Conservation (phyloP, 192 early-diverging fungal genomes). For the Backusella australiensis region DNA sequence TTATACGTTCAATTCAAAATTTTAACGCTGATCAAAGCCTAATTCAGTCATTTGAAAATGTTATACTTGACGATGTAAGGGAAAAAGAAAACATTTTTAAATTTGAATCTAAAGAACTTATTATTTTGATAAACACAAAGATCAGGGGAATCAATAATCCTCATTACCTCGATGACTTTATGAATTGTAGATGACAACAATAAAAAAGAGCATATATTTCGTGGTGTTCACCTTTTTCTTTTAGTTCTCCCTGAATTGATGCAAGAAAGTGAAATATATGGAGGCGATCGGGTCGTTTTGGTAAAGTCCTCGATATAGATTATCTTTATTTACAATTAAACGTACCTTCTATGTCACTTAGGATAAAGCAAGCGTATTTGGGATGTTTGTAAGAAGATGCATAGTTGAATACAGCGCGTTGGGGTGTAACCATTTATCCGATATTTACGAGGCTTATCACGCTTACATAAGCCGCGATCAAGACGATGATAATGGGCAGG, state of each 20-base stretch:
- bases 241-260: background rate
- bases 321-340: background rate
- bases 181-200: background rate
- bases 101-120: background rate
- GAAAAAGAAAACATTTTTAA: background rate
- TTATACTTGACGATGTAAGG: background rate
- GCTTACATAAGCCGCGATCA: background rate
- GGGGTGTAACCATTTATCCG: background rate
- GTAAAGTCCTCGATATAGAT: background rate
- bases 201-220: background rate
- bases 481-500: background rate
- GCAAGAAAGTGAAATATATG: background rate
- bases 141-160: background rate
- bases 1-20: background rate
- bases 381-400: background rate
- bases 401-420: background rate
- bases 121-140: background rate
- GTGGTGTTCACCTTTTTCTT: background rate
- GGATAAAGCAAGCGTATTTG: constrained; percentile 7
- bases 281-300: background rate
- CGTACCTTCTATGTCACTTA: background rate
- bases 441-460: background rate
- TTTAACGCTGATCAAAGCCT: background rate
- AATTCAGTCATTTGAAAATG: background rate
- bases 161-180: background rate